Evolutionary conservation across 192 early-diverging fungal genomes (phyloP).

Genomic region (Backusella morwellensis): DNA sequence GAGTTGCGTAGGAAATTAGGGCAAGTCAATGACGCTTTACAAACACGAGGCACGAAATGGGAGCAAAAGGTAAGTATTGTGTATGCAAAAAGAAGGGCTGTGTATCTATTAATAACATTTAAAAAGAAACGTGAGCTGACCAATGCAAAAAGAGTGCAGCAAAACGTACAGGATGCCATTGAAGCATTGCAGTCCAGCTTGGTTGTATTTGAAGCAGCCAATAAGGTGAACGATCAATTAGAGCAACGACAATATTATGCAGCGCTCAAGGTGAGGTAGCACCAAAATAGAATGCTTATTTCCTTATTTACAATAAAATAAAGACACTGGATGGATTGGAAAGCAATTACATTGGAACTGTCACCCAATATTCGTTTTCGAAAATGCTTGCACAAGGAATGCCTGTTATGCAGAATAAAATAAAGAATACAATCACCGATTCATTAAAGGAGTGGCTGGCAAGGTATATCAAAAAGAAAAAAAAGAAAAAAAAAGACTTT

Average conservation of each 20-base stretch:
- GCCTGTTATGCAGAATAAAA: conserved; percentile 82
- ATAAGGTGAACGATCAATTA: conserved; percentile 79
- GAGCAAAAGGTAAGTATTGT: conserved; percentile 57
- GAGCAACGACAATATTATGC: conserved; percentile 88
- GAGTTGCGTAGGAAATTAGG: conserved; percentile 83
- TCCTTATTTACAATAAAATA: background rate
- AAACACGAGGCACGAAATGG: conserved; percentile 74
- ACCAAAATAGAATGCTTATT: background rate
- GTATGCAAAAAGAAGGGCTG: background rate
- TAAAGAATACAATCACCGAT: conserved; percentile 78
- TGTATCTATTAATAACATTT: background rate
- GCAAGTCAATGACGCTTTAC: conserved; percentile 83
- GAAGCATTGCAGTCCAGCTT: conserved; percentile 80
- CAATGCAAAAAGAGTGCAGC: conserved; percentile 71
- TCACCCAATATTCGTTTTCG: conserved; percentile 82
- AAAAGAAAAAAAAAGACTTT: background rate
- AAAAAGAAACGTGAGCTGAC: conserved; percentile 77
- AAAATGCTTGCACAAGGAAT: conserved; percentile 85
- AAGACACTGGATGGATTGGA: conserved; percentile 87
- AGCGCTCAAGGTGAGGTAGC: conserved; percentile 66
- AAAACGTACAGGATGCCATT: conserved; percentile 84
- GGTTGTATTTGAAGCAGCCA: conserved; percentile 84
- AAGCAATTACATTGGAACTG: conserved; percentile 64
- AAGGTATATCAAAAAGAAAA: conserved; percentile 46
- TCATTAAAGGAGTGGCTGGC: conserved; percentile 94